Evolutionary conservation across 1,139 yeast species (phyloP).

Genomic region (Geotrichum fermentans): DNA sequence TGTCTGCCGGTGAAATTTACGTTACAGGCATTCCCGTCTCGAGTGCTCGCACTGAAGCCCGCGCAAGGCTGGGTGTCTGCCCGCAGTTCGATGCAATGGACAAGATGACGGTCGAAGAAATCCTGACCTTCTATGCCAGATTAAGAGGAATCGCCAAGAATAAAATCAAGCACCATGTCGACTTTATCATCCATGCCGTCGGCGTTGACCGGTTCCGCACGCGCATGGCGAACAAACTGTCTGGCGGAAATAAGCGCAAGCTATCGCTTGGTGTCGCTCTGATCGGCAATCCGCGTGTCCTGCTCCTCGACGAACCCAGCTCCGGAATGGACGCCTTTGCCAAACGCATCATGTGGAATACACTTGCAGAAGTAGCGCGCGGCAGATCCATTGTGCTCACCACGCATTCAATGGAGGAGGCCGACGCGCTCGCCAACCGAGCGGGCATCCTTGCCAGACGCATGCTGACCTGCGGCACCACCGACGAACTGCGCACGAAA

Average conservation of each 20-base stretch:
- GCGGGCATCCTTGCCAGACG: slow-evolving; percentile 37
- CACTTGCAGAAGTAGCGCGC: slow-evolving; percentile 33
- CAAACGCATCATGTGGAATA: slow-evolving; percentile 40
- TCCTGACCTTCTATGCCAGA: slow-evolving; percentile 34
- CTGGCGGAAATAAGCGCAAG: slow-evolving; percentile 99
- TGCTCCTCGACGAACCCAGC: slow-evolving; percentile 92
- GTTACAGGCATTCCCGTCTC: slow-evolving; percentile 34
- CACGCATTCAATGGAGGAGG: slow-evolving; percentile 42
- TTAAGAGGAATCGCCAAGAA: slow-evolving; percentile 33
- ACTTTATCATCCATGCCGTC: slow-evolving; percentile 45
- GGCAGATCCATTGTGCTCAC: slow-evolving; percentile 38
- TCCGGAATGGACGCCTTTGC: slow-evolving; percentile 77
- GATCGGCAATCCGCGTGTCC: slow-evolving; percentile 84
- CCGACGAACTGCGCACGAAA: slow-evolving; percentile 29
- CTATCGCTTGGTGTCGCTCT: slow-evolving; percentile 95
- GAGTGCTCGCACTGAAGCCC: slow-evolving; percentile 31
- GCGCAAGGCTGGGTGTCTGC: slow-evolving; percentile 38
- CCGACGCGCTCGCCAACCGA: slow-evolving; percentile 38
- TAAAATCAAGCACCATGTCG: slow-evolving; percentile 87
- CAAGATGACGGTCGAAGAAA: slow-evolving; percentile 36
- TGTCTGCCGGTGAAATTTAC: slow-evolving; percentile 33
- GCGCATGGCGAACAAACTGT: slow-evolving; percentile 45
- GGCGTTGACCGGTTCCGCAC: slow-evolving; percentile 34
- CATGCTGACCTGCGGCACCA: slow-evolving; percentile 36
- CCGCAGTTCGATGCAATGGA: slow-evolving; percentile 42